A percentile compares a stretch with the other conserved stretches of the same genome.
phyloP scores from a whole-genome alignment of 768 basidiomycete genomes.

The Sporobolomyces phaffii region DNA sequence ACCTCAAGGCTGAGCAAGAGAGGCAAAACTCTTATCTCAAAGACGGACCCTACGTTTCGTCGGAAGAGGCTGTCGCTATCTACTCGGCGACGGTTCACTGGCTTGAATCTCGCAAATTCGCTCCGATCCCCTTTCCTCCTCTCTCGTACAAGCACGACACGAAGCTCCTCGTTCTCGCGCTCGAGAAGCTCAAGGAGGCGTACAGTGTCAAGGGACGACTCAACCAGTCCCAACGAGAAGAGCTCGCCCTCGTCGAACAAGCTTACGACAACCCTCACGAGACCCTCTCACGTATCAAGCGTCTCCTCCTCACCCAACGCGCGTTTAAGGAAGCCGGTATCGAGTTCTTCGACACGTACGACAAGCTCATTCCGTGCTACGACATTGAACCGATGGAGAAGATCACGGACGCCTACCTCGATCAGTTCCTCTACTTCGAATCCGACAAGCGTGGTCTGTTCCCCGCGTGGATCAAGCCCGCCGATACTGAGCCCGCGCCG shows the following conservation, averaged over 20 bases:
- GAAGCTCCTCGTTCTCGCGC: slow-evolving; percentile 87
- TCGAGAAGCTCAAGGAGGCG: slow-evolving; percentile 98
- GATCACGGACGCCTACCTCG: slow-evolving; percentile 98
- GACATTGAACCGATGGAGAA: slow-evolving; percentile 99
- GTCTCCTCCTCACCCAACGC: slow-evolving; percentile 88
- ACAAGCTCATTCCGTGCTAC: slow-evolving; percentile 97
- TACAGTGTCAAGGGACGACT: slow-evolving; percentile 96
- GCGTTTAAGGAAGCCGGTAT: slow-evolving; percentile 98
- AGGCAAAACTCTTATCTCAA: slow-evolving; percentile 97
- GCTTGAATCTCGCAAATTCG: slow-evolving; percentile 95
- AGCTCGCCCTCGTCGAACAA: slow-evolving; percentile 94
- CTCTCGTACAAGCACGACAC: slow-evolving; percentile 99
- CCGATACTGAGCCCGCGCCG: slow-evolving; percentile 93
- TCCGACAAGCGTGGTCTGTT: slow-evolving; percentile 96
- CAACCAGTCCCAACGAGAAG: slow-evolving; percentile 96
- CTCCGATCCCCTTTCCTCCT: slow-evolving; percentile 98
- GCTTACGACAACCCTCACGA: slow-evolving; percentile 99
- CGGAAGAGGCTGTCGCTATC: slow-evolving; percentile 96
- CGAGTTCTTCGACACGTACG: slow-evolving; percentile 55
- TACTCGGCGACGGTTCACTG: slow-evolving; percentile 98
- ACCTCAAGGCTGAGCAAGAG: slow-evolving; percentile 98
- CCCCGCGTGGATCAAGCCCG: slow-evolving; percentile 99
- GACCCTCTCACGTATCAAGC: slow-evolving; percentile 95
- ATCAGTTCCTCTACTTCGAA: slow-evolving; percentile 98
- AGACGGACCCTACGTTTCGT: slow-evolving; percentile 97